Percentiles rank a stretch among this genome's conserved stretches.
Evolutionary conservation across 139 green algal species (phyloP).

Genomic region (Edaphochlamys debaryana): DNA sequence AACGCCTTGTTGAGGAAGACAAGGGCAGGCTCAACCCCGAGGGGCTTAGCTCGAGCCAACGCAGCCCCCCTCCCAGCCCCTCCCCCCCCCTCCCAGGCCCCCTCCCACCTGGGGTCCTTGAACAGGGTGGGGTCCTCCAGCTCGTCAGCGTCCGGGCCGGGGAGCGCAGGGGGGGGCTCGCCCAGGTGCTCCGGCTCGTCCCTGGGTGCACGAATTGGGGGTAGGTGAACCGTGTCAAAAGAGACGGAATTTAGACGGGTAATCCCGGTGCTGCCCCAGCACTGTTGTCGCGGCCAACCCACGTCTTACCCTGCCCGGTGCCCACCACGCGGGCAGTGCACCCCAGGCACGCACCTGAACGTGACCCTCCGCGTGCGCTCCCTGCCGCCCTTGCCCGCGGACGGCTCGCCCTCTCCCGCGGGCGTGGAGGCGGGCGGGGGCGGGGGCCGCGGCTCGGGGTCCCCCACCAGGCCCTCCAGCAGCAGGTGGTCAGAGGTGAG

Average conservation of each 20-base stretch:
- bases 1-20: no score
- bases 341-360: constrained; percentile 4
- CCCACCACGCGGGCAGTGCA: no score
- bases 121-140: constrained; percentile 22
- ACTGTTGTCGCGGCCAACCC: no score
- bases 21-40: no score
- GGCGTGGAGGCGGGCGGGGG: not conserved
- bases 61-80: not conserved
- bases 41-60: no score
- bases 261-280: no score
- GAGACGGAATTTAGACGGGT: no score
- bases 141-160: constrained; percentile 20
- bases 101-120: constrained; percentile 9
- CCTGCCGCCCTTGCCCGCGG: not conserved
- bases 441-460: constrained; percentile 30
- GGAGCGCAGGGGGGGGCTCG: not conserved
- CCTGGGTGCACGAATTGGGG: not conserved
- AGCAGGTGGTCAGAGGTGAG: constrained; percentile 95
- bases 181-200: constrained; percentile 21
- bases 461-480: constrained; percentile 71
- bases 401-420: not conserved
- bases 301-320: no score
- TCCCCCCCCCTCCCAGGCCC: not conserved
- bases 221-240: no score
- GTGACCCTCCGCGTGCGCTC: not conserved